Percentiles rank a stretch among this genome's conserved stretches.
Conservation (phyloP, 148 eudicot species). For the Salicornia ramosissima region DNA sequence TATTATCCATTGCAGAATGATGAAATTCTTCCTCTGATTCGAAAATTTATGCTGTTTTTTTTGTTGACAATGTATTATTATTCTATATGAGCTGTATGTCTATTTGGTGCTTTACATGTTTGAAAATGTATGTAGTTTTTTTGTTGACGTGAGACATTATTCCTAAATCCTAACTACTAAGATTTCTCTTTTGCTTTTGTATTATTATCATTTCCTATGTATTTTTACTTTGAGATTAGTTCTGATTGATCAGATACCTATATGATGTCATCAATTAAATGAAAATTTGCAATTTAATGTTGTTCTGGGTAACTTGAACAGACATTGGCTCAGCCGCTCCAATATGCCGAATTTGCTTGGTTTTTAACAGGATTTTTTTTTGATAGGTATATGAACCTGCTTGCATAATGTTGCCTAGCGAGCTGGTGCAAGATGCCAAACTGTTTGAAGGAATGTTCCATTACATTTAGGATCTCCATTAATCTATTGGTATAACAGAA, state of each 20-base stretch:
- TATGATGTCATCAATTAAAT: neutral
- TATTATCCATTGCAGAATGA: neutral
- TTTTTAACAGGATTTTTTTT: constrained; percentile 18
- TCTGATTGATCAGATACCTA: neutral
- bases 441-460: neutral
- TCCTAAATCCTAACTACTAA: too few relatives aligned
- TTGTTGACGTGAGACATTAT: too few relatives aligned
- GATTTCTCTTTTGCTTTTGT: neutral
- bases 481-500: constrained; percentile 15
- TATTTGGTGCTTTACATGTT: too few relatives aligned
- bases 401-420: neutral
- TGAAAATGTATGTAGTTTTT: too few relatives aligned
- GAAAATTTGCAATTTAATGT: neutral
- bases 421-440: neutral
- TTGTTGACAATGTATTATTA: too few relatives aligned
- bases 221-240: neutral
- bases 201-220: too few relatives aligned
- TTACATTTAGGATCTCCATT: constrained; percentile 16
- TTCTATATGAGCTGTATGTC: too few relatives aligned
- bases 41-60: too few relatives aligned
- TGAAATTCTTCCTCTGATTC: neutral
- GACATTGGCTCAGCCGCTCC: neutral
- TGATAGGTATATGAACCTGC: neutral
- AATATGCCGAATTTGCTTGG: neutral
- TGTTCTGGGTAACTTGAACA: neutral